Evolutionary conservation across 257 asterid species (phyloP).

Genomic region (Capsicum chinense): DNA sequence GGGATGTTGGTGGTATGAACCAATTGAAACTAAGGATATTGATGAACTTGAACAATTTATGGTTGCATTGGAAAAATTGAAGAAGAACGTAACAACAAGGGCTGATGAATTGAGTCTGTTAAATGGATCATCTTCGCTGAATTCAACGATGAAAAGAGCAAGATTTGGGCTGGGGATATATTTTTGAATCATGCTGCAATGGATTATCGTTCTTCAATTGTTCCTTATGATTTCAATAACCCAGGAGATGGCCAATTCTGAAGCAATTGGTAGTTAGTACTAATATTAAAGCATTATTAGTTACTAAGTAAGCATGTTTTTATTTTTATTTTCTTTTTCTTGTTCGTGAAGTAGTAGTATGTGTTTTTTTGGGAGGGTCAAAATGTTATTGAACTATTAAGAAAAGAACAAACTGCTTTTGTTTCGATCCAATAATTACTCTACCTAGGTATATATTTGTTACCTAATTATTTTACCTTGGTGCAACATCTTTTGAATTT

Average conservation of each 20-base stretch:
- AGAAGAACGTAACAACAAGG: conserved; percentile 35
- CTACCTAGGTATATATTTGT: too few species aligned
- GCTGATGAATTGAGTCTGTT: conserved; percentile 37
- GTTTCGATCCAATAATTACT: too few species aligned
- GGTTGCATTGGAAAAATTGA: conserved; percentile 42
- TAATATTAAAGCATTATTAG: not conserved
- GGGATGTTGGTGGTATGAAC: conserved; percentile 50
- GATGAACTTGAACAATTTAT: conserved; percentile 49
- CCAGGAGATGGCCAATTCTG: conserved; percentile 24
- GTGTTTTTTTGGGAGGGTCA: too few species aligned
- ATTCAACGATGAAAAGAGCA: not conserved
- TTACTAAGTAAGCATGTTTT: not conserved
- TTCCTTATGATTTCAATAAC: conserved; percentile 27
- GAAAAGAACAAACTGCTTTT: too few species aligned
- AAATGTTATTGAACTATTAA: too few species aligned
- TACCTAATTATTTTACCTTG: too few species aligned
- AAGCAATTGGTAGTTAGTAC: not conserved
- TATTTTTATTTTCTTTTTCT: not conserved
- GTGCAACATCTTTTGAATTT: too few species aligned
- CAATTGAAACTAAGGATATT: conserved; percentile 41
- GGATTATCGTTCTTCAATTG: not conserved
- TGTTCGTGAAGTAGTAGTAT: too few species aligned
- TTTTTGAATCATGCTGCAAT: not conserved
- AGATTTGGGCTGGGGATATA: conserved; percentile 21
- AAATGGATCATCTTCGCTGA: conserved; percentile 23